Evolutionary conservation across 202 grass and related monocot species (phyloP), one percentile per base, ranked within the genome.

Genomic region (Brachypodium distachyon): DNA sequence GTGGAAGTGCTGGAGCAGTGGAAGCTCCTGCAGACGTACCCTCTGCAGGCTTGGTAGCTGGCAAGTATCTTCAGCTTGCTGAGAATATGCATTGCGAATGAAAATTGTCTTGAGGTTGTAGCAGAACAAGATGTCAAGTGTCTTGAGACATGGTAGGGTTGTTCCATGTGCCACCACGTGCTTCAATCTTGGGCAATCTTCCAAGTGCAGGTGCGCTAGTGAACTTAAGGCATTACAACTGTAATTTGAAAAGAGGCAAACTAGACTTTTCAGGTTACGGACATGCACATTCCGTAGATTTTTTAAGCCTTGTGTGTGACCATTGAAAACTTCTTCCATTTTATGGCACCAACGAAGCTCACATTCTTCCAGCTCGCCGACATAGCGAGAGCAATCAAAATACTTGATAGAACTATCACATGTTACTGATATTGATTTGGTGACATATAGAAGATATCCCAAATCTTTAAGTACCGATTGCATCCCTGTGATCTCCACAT

Each of bases 101-200:
- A 55, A 56, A 62, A 77, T 32, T 70, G 12, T 28, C 62, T 70
- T 83, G 13, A 83, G 42, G 3, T 77, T 70, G 63, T 69, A 70
- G 81, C 81, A 83, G 33, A 61, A 83, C 12, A 69, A 1, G 40
- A 83, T 70, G 52, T 51, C 31, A 0, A 83, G 72, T 0, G 52
- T 77, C 23, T 4, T 67, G 0, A 83, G 81, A 7, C 22, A 29
- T 25, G 72, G 62, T 16, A 83, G 63, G 12, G 0, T 1, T 9
- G 11, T 21, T 1, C 0, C 0, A 18, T 12, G 0, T 77, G 59
- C 0, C 47, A 82, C 0, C 4, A 82, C 2, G 23, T 0, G 1
- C 33, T 61, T 17, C 5, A 83, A 41, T 47, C 81, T 69, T 3
- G 73, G 72, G 41, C 81, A 82, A 13, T 84, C 16, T 13, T 61